Base-by-base conservation (phyloP, 1,139 yeast genomes). In the Entelexis sorbosivorans region DNA sequence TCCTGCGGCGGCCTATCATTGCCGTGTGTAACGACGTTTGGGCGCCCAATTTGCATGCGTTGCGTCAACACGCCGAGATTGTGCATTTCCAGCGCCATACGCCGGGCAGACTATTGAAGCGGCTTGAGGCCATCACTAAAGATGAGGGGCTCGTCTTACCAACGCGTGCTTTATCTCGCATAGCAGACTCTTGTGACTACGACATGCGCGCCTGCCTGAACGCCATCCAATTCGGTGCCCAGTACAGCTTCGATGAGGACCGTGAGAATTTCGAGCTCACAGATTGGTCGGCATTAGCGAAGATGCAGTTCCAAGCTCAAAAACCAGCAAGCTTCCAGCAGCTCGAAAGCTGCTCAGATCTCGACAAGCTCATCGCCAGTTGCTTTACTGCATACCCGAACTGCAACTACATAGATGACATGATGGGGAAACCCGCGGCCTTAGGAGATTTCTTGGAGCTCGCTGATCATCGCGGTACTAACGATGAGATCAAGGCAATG, bases 11-110 rank as follows among this genome's bases (percentile, higher is more conserved):
- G 58, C 98, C 98, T 0, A 87, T 91, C 20, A 85, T 91, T 50
- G 91, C 95, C 47, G 78, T 91, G 52, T 94, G 97, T 63, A 91
- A 91, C 64, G 95, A 91, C 62, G 74, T 82, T 0, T 89, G 83
- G 63, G 76, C 85, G 1, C 75, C 78, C 5, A 75, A 85, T 5
- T 71, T 91, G 68, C 93, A 88, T 50, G 79, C 78, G 55, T 68
- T 91, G 55, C 76, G 93, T 56, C 82, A 82, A 0, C 69, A 75
- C 52, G 78, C 91, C 56, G 96, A 89, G 60, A 70, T 84, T 7
- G 73, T 91, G 2, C 66, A 76, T 14, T 82, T 88, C 62, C 74
- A 72, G 56, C 78, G 78, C 53, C 82, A 94, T 0, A 65, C 77
- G 2, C 73, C 75, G 29, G 71, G 71, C 38, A 69, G 74, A 16